Base-by-base conservation (phyloP, 108 stramenopile genomes). In the Nitzschia putrida region DNA sequence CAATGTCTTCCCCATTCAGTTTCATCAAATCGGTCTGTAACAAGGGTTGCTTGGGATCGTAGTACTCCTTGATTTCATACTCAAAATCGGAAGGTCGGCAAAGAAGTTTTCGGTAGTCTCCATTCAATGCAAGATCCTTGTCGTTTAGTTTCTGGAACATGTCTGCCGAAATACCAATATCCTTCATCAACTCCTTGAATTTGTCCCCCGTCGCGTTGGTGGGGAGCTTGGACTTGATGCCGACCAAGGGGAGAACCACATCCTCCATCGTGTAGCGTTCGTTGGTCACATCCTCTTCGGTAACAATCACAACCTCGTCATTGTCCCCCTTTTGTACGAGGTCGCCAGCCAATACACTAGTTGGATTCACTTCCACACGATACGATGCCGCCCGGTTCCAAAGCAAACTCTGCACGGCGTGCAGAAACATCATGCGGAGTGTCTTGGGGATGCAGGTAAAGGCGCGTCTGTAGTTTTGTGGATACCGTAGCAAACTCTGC, bases 401-500 rank as follows among this genome's bases (percentile, higher is more conserved):
- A 8, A 89, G 29, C 4, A 72, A 69, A 63, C 86, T 87, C 40
- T 88, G 83, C 23, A 84, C 71, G 20, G 93, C 89, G 71, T 97
- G 96, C 7, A 94, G 53, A 68, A 88, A 96, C 92, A 96, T 96
- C 66, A 87, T 80, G 51, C 89, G 81, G 81, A 91, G 80, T 45
- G 88, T 87, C 61, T 92, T 92, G 38, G 81, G 73, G 43, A 96
- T 94, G 18, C 87, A 82, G 9, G 66, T 53, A 66, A 90, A 94
- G 0, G 95, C 95, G 21, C 81, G 75, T 57, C 87, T 87, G 74
- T 91, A 96, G 65, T 96, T 88, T 37, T 83, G 72, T 24, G 92
- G 93, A 40, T 82, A 69, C 9, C 80, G 73, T 23, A 83, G 69
- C 6, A 93, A 74, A 44, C 78, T 80, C 24, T 82, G 74, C 55